Evolutionary conservation across 2,329 filamentous ascomycete species (phyloP), one percentile per base, ranked within the genome.

Genomic region (Coleophoma cylindrospora): DNA sequence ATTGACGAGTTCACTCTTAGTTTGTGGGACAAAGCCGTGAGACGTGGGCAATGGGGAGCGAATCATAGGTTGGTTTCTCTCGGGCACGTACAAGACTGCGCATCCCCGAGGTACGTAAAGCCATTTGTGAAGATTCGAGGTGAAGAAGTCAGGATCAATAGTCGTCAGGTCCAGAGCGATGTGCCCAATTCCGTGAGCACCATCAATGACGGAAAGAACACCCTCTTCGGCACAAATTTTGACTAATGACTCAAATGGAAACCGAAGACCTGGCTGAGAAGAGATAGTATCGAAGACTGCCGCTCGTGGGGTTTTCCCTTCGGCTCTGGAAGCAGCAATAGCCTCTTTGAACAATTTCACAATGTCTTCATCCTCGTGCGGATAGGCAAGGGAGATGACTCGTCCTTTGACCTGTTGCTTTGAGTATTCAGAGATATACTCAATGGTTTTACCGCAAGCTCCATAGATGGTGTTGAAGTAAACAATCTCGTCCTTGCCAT

Each of bases 121-220:
- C 92, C 92, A 97, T 73, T 95, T 95, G 72, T 95, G 89, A 59
- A 84, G 89, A 66, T 96, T 96, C 49, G 78, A 86, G 13, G 92
- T 79, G 62, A 95, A 89, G 70, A 95, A 96, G 67, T 96, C 91
- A 0, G 90, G 84, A 54, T 91, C 80, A 3, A 91, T 70, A 4
- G 69, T 66, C 0, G 64, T 56, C 13, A 96, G 69, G 66, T 95
- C 80, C 8, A 96, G 67, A 1, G 78, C 74, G 8, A 96, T 76
- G 68, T 94, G 86, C 2, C 92, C 92, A 21, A 95, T 71, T 1
- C 86, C 86, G 68, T 97, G 92, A 0, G 92, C 92, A 14, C 81
- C 91, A 64, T 97, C 92, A 13, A 64, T 36, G 17, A 89, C 72
- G 59, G 86, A 91, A 48, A 92, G 64, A 3, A 96, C 71, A 0